These are phyloP conservation scores for Sideroxylon spinosum DNA, from an alignment of 179 eudicot genomes.

Conservation along the genomic window DNA sequence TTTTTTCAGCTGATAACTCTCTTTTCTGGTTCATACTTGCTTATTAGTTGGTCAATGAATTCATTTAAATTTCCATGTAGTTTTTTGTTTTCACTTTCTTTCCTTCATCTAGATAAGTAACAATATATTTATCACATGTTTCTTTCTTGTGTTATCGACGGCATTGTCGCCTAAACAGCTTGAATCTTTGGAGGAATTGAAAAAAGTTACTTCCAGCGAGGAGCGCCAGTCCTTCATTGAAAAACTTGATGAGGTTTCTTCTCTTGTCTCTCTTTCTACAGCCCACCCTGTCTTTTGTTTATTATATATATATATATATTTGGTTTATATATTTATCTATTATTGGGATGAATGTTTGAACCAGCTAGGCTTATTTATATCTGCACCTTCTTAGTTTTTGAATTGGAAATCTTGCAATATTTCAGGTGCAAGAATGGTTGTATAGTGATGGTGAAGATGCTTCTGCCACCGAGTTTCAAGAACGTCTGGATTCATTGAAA, in stretches of 20 bases:
- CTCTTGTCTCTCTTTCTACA: neutral
- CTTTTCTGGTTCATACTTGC: neutral
- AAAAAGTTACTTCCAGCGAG: slow-evolving; percentile 60
- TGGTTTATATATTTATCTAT: neutral
- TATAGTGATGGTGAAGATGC: slow-evolving; percentile 99
- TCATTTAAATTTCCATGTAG: neutral
- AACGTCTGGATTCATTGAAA: slow-evolving; percentile 71
- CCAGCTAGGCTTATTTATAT: neutral
- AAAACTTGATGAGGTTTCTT: slow-evolving; percentile 85
- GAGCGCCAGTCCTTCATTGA: slow-evolving; percentile 69
- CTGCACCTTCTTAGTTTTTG: neutral
- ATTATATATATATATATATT: no score
- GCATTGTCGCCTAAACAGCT: slow-evolving; percentile 38
- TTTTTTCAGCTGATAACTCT: neutral
- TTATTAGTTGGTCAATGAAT: neutral
- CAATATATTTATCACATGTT: neutral
- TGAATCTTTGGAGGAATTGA: slow-evolving; percentile 58
- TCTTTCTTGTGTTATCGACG: neutral
- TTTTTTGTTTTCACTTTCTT: neutral
- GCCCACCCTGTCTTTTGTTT: neutral
- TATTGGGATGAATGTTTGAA: neutral
- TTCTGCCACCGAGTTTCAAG: slow-evolving; percentile 68
- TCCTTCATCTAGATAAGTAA: neutral
- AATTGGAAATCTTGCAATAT: neutral
- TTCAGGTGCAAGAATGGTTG: slow-evolving; percentile 94